phyloP scores from a whole-genome alignment of 495 filamentous ascomycete species.

The Hyaloscypha finlandica region DNA sequence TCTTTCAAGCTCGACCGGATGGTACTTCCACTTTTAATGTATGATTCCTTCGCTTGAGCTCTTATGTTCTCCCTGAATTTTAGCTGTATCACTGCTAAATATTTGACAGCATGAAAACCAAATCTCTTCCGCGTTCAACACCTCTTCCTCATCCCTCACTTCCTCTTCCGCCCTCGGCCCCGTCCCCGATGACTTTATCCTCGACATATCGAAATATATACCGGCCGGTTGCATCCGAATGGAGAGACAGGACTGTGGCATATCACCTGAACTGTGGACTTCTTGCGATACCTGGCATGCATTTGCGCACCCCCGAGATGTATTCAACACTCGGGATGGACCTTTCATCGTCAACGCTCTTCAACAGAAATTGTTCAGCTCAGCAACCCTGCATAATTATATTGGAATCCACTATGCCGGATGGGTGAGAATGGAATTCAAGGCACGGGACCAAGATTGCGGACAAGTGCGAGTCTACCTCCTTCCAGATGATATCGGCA shows the following conservation, averaged over 20 bases:
- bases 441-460: constrained; percentile 20
- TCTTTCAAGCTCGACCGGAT: neutral
- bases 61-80: neutral
- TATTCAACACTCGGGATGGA: constrained; percentile 6
- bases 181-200: constrained; percentile 20
- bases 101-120: neutral
- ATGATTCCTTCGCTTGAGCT: neutral
- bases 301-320: constrained; percentile 22
- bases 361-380: constrained; percentile 38
- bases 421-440: constrained; percentile 49
- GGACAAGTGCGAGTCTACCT: constrained; percentile 61
- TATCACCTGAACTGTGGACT: constrained; percentile 18
- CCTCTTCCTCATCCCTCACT: neutral
- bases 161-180: neutral
- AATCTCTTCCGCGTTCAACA: neutral
- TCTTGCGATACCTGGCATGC: constrained; percentile 21
- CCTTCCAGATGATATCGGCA: constrained; percentile 66
- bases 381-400: constrained; percentile 32
- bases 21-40: neutral
- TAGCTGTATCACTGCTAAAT: neutral
- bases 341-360: constrained; percentile 20
- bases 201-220: constrained; percentile 31
- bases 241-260: constrained; percentile 5
- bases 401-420: constrained; percentile 32
- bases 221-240: constrained; percentile 29